phyloP scores from a whole-genome alignment of 768 basidiomycete species.

The Suillus decipiens region DNA sequence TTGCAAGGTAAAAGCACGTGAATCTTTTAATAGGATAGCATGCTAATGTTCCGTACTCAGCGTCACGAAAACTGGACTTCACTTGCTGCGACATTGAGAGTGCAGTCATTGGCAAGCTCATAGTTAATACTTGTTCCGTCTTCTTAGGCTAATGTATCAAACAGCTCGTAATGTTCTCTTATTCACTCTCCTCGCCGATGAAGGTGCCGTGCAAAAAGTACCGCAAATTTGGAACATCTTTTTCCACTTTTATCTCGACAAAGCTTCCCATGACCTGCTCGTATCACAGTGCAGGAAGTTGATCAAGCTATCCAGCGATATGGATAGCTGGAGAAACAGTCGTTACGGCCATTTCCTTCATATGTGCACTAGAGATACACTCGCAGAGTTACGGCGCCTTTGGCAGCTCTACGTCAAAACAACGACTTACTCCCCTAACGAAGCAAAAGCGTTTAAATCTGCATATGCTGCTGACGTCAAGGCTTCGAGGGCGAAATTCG shows the following conservation, averaged over 20 bases:
- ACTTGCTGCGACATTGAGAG: constrained; percentile 33
- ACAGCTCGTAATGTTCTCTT: constrained; percentile 31
- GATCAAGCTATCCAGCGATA: constrained; percentile 15
- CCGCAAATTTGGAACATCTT: constrained; percentile 33
- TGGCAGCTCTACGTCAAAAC: constrained; percentile 24
- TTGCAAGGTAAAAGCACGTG: too few species aligned
- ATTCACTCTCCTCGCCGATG: constrained; percentile 30
- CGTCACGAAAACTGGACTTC: constrained; percentile 26
- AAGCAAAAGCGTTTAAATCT: constrained; percentile 17
- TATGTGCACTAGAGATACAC: constrained; percentile 26
- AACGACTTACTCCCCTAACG: constrained; percentile 15
- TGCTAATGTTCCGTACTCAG: constrained; percentile 13
- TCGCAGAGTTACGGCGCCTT: constrained; percentile 22
- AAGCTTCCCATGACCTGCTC: constrained; percentile 25
- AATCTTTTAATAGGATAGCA: not conserved
- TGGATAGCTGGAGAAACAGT: constrained; percentile 26
- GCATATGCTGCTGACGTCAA: constrained; percentile 23
- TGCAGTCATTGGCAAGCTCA: constrained; percentile 28
- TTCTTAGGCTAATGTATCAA: not conserved
- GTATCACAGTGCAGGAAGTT: constrained; percentile 30
- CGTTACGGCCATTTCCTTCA: constrained; percentile 28
- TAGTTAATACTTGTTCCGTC: not conserved
- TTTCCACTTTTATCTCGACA: constrained; percentile 30
- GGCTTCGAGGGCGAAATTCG: not conserved
- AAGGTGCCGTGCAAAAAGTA: constrained; percentile 16